phyloP scores from a whole-genome alignment of 371 early-diverging fungal genomes.

The Ordospora pajunii region DNA sequence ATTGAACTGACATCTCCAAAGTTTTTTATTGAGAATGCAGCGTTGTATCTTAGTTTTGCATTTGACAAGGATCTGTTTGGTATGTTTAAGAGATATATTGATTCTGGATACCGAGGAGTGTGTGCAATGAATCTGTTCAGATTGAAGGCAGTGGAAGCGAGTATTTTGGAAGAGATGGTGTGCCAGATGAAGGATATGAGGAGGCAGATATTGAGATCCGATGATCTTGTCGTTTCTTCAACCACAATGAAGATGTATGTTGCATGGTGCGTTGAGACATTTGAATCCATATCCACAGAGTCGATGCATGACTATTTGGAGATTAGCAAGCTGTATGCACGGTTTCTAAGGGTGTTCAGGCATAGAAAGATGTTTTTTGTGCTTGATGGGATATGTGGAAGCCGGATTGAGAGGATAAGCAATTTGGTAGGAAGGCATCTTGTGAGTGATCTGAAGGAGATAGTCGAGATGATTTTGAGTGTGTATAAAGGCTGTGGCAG shows the following conservation, averaged over 20 bases:
- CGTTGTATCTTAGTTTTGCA: slow-evolving; percentile 8
- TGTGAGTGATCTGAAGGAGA: background rate
- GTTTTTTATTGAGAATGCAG: slow-evolving; percentile 41
- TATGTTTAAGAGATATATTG: slow-evolving; percentile 5
- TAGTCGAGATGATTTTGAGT: background rate
- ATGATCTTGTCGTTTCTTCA: background rate
- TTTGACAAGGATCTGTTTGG: slow-evolving; percentile 10
- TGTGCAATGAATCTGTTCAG: background rate
- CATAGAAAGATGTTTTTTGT: background rate
- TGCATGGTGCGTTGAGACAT: slow-evolving; percentile 10
- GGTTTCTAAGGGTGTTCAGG: background rate
- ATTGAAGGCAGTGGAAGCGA: background rate
- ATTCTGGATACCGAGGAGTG: background rate
- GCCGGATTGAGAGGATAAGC: background rate
- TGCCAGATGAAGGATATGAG: background rate
- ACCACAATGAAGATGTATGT: background rate
- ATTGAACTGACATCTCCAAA: background rate
- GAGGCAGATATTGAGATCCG: background rate
- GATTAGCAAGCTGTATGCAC: slow-evolving; percentile 4
- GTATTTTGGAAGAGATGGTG: background rate
- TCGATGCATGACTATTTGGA: slow-evolving; percentile 16
- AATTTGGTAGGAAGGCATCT: background rate
- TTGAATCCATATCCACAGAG: background rate
- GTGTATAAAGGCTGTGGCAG: background rate
- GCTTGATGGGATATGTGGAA: background rate